Evolutionary conservation across 2,329 filamentous ascomycete species (phyloP).

Genomic region (Pestalotiopsis sp.): DNA sequence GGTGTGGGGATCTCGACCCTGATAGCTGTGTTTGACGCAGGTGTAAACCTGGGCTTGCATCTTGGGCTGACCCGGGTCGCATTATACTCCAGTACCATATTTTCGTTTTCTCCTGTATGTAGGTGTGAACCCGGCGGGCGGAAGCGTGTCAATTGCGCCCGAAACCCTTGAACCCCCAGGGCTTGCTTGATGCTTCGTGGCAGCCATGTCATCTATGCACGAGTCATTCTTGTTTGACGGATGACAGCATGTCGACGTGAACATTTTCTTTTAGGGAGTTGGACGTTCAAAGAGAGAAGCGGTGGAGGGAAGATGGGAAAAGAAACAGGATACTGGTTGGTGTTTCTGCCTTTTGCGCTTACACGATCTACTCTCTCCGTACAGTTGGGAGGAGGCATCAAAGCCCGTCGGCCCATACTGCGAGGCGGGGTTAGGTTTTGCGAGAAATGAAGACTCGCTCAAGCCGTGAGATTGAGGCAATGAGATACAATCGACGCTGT

Average conservation of each 20-base stretch:
- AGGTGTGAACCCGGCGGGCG: background rate
- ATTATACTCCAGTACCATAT: background rate
- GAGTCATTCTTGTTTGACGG: background rate
- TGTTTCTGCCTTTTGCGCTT: too few species aligned
- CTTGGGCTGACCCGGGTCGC: background rate
- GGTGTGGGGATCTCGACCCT: background rate
- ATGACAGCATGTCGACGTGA: background rate
- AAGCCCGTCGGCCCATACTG: too few species aligned
- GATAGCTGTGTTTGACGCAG: background rate
- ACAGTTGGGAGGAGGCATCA: too few species aligned
- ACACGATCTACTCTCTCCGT: too few species aligned
- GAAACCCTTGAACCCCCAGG: background rate
- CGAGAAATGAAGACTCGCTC: too few species aligned
- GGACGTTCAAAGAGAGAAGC: too few species aligned
- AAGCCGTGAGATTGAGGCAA: too few species aligned
- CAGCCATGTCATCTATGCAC: background rate
- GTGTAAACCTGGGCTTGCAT: background rate
- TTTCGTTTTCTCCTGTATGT: background rate
- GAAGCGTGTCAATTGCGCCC: background rate
- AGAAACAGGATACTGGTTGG: too few species aligned
- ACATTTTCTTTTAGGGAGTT: background rate
- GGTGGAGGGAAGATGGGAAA: too few species aligned
- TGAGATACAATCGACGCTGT: too few species aligned
- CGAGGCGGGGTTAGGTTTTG: too few species aligned
- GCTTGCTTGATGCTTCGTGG: background rate